Conservation (phyloP, 2,329 filamentous ascomycete genomes). For the Aspergillus quadrilineatus region DNA sequence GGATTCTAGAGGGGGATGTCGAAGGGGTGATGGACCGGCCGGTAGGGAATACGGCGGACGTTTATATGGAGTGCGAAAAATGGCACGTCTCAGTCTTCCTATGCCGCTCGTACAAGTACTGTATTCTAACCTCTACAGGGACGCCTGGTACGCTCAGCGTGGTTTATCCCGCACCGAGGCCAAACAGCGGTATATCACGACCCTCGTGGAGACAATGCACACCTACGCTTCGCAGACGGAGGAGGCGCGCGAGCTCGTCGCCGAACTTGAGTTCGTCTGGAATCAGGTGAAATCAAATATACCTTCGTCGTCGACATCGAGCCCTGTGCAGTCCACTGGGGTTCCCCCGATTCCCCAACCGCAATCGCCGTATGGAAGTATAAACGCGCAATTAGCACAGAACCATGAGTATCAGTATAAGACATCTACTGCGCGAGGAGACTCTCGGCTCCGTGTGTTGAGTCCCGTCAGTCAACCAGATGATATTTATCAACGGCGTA, state of each 20-base stretch:
- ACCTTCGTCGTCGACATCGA: slow-evolving; percentile 51
- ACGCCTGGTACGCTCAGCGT: slow-evolving; percentile 89
- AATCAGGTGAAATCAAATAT: slow-evolving; percentile 91
- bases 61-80: slow-evolving; percentile 61
- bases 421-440: slow-evolving; percentile 46
- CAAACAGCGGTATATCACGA: slow-evolving; percentile 90
- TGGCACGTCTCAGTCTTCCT: slow-evolving; percentile 50
- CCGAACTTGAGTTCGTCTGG: slow-evolving; percentile 98
- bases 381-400: slow-evolving; percentile 35
- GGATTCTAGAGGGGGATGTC: slow-evolving; percentile 75
- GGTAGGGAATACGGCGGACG: slow-evolving; percentile 50
- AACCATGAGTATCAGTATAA: slow-evolving; percentile 42
- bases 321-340: slow-evolving; percentile 31
- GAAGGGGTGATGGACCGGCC: slow-evolving; percentile 91
- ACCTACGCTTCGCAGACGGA: slow-evolving; percentile 78
- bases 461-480: slow-evolving; percentile 85
- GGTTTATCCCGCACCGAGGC: slow-evolving; percentile 84
- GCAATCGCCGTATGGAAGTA: slow-evolving; percentile 36
- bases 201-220: slow-evolving; percentile 95
- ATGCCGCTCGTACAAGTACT: neutral
- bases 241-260: slow-evolving; percentile 82
- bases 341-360: slow-evolving; percentile 32
- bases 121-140: slow-evolving; percentile 51
- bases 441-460: slow-evolving; percentile 65
- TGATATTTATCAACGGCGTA: slow-evolving; percentile 52